phyloP scores from a whole-genome alignment of 805 yeast species.

The Kockiozyma suomiensis region DNA sequence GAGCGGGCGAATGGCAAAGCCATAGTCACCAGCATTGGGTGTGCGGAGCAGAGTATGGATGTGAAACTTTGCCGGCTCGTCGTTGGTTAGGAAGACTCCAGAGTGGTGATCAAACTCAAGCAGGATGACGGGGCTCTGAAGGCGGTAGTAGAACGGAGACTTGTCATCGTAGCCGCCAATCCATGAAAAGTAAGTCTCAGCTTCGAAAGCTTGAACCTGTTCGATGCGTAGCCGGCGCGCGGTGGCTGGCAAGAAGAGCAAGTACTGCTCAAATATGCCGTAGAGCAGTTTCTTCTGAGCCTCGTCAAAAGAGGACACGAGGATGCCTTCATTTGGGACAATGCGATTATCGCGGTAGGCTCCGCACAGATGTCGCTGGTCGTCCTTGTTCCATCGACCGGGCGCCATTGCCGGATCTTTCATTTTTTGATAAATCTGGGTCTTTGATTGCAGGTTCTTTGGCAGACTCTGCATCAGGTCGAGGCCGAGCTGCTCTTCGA shows the following conservation, averaged over 20 bases:
- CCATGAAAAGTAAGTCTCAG: slow-evolving; percentile 9
- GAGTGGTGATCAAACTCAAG: slow-evolving; percentile 13
- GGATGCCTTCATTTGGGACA: slow-evolving; percentile 9
- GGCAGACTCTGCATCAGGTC: slow-evolving; percentile 5
- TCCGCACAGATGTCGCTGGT: slow-evolving; percentile 12
- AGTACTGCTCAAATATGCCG: slow-evolving; percentile 3
- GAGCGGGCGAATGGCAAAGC: background rate
- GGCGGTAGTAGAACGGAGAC: slow-evolving; percentile 8
- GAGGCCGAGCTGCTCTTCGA: slow-evolving; percentile 10
- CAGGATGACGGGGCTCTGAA: slow-evolving; percentile 6
- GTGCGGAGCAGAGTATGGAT: slow-evolving; percentile 7
- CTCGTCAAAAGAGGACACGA: background rate
- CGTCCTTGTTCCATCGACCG: slow-evolving; percentile 10
- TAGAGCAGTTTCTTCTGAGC: slow-evolving; percentile 4
- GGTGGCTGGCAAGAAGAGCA: background rate
- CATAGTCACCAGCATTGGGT: slow-evolving; percentile 14
- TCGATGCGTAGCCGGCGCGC: background rate
- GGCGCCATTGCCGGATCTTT: slow-evolving; percentile 5
- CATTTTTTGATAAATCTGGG: slow-evolving; percentile 2
- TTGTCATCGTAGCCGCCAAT: slow-evolving; percentile 6
- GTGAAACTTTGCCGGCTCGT: slow-evolving; percentile 10
- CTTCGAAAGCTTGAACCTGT: background rate
- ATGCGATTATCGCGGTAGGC: slow-evolving; percentile 13
- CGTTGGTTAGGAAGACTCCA: slow-evolving; percentile 8
- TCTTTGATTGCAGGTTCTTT: background rate